A percentile compares a stretch with the other conserved stretches of the same genome.
Evolutionary conservation across 129 eudicot genomes (phyloP).

Genomic region (Tagetes patula): DNA sequence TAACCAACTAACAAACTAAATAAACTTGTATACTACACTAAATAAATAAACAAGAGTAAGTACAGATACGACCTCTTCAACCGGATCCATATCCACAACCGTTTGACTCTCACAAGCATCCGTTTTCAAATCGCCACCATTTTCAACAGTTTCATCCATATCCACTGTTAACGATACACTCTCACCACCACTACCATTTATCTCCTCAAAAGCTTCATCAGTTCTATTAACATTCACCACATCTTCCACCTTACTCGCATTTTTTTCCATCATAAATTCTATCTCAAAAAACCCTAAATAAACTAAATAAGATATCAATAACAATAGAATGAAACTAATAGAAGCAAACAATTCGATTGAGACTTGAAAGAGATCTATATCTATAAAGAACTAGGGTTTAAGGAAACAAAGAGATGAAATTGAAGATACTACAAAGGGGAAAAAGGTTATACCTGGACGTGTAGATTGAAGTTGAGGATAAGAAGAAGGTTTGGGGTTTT

Average conservation of each 20-base stretch:
- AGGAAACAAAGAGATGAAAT: slow-evolving; percentile 19
- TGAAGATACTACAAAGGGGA: background rate
- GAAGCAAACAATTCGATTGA: background rate
- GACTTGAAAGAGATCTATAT: slow-evolving; percentile 26
- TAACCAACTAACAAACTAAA: slow-evolving; percentile 21
- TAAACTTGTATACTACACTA: background rate
- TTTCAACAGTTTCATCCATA: slow-evolving; percentile 17
- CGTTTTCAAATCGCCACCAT: slow-evolving; percentile 28
- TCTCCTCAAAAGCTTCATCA: slow-evolving; percentile 54
- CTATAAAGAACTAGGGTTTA: slow-evolving; percentile 31
- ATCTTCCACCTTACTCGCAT: slow-evolving; percentile 33
- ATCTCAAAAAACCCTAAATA: slow-evolving; percentile 40
- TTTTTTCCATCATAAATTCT: slow-evolving; percentile 72
- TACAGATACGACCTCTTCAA: slow-evolving; percentile 21
- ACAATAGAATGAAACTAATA: slow-evolving; percentile 17
- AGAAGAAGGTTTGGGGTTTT: background rate
- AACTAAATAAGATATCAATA: slow-evolving; percentile 12
- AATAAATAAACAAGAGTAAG: background rate
- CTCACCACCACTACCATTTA: slow-evolving; percentile 22
- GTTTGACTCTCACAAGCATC: slow-evolving; percentile 7
- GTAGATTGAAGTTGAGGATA: slow-evolving; percentile 26
- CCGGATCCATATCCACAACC: slow-evolving; percentile 7
- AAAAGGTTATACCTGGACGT: slow-evolving; percentile 28
- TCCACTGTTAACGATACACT: slow-evolving; percentile 4
- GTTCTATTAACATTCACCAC: slow-evolving; percentile 34